Evolutionary conservation across 306 rosid genomes (phyloP).

Genomic region (Hippophae rhamnoides): DNA sequence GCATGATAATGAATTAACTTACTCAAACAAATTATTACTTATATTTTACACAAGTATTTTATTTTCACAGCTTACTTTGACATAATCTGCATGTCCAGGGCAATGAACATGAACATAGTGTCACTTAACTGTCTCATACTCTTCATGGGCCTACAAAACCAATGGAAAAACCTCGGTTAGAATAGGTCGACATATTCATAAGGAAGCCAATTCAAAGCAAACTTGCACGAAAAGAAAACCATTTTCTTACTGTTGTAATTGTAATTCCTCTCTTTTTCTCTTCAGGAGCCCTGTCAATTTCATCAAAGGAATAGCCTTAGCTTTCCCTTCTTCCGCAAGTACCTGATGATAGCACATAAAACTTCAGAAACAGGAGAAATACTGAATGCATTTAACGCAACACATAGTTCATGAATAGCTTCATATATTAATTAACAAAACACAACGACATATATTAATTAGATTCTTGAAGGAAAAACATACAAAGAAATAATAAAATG

Average conservation of each 20-base stretch:
- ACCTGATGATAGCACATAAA: constrained; percentile 35
- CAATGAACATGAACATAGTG: too few species aligned
- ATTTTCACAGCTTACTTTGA: constrained; percentile 15
- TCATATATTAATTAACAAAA: background rate
- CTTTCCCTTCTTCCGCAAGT: constrained; percentile 88
- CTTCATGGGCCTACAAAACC: too few species aligned
- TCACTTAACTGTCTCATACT: too few species aligned
- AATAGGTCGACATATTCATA: too few species aligned
- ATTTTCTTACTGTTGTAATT: constrained; percentile 67
- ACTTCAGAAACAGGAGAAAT: constrained; percentile 4
- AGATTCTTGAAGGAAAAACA: too few species aligned
- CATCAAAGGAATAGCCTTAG: constrained; percentile 81
- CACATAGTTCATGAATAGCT: background rate
- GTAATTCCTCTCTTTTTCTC: constrained; percentile 96
- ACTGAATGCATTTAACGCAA: background rate
- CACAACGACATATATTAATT: background rate
- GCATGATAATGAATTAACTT: background rate
- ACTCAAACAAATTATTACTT: background rate
- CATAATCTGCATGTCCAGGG: too few species aligned
- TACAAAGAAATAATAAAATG: too few species aligned
- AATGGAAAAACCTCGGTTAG: too few species aligned
- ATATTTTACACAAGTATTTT: background rate
- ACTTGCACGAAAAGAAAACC: background rate
- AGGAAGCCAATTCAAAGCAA: too few species aligned
- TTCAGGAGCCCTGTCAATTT: constrained; percentile 96